A percentile compares a stretch with the other conserved stretches of the same genome.
Evolutionary conservation across 2,329 filamentous ascomycete species (phyloP).

Genomic region (Pyrenochaeta sp.): DNA sequence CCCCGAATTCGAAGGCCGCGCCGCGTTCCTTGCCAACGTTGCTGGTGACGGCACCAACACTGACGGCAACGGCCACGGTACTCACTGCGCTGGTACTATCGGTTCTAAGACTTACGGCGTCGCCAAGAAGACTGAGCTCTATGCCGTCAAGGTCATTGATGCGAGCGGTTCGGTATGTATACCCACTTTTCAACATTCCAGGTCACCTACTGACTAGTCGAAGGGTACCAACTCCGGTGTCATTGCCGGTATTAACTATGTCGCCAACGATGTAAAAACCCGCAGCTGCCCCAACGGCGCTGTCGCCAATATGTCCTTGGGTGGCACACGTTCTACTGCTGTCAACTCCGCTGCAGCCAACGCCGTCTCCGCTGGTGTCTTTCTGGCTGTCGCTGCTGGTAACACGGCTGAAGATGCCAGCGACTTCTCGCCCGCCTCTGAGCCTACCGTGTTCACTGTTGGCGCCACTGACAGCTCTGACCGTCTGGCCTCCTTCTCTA

Average conservation of each 20-base stretch:
- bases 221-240: slow-evolving; percentile 31
- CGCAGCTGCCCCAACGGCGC: slow-evolving; percentile 12
- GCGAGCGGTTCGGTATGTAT: background rate
- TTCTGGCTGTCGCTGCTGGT: slow-evolving; percentile 38
- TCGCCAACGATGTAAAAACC: slow-evolving; percentile 20
- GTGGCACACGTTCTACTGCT: slow-evolving; percentile 26
- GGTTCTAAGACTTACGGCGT: slow-evolving; percentile 39
- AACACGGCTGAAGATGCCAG: slow-evolving; percentile 30
- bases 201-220: slow-evolving; percentile 8
- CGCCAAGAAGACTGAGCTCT: slow-evolving; percentile 42
- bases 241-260: slow-evolving; percentile 36
- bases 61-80: slow-evolving; percentile 43
- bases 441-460: slow-evolving; percentile 41
- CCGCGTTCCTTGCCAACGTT: slow-evolving; percentile 34
- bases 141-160: slow-evolving; percentile 47
- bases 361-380: slow-evolving; percentile 32
- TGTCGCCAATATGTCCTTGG: slow-evolving; percentile 21
- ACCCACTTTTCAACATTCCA: background rate
- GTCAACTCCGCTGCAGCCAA: slow-evolving; percentile 33
- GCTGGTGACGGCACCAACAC: slow-evolving; percentile 24
- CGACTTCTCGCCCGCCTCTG: slow-evolving; percentile 36
- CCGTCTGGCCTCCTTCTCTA: slow-evolving; percentile 14
- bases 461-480: slow-evolving; percentile 22
- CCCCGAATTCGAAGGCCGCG: slow-evolving; percentile 46
- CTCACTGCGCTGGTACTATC: slow-evolving; percentile 42